Evolutionary conservation across 139 green algal species (phyloP).

Genomic region (Picochlorum costavermella): DNA sequence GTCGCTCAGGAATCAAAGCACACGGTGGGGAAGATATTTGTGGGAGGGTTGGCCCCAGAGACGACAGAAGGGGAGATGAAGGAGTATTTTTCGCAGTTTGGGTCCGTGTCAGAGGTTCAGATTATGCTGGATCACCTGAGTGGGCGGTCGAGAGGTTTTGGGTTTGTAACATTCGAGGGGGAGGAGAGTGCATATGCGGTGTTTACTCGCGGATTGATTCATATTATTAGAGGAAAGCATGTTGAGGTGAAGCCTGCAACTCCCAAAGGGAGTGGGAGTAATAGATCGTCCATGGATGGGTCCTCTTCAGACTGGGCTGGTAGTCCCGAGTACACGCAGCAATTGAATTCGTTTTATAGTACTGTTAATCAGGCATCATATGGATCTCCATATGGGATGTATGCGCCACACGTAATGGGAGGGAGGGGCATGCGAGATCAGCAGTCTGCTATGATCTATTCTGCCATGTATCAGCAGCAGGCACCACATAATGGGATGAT

Average conservation of each 20-base stretch:
- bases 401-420: too few species aligned
- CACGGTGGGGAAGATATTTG: constrained; percentile 75
- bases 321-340: too few species aligned
- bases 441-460: too few species aligned
- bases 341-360: too few species aligned
- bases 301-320: too few species aligned
- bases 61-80: constrained; percentile 62
- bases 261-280: constrained; percentile 56
- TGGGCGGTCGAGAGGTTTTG: constrained; percentile 65
- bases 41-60: constrained; percentile 71
- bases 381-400: too few species aligned
- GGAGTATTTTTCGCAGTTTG: constrained; percentile 46
- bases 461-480: too few species aligned
- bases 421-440: too few species aligned
- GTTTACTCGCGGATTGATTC: constrained; percentile 53
- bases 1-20: constrained; percentile 52
- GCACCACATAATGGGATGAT: too few species aligned
- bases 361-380: too few species aligned
- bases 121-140: constrained; percentile 77
- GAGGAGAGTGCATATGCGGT: constrained; percentile 57
- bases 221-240: constrained; percentile 62
- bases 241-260: constrained; percentile 77
- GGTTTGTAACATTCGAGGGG: constrained; percentile 76
- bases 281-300: not conserved
- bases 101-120: constrained; percentile 46